Conservation (phyloP, 1,139 yeast genomes). For the Torulaspora pretoriensis region DNA sequence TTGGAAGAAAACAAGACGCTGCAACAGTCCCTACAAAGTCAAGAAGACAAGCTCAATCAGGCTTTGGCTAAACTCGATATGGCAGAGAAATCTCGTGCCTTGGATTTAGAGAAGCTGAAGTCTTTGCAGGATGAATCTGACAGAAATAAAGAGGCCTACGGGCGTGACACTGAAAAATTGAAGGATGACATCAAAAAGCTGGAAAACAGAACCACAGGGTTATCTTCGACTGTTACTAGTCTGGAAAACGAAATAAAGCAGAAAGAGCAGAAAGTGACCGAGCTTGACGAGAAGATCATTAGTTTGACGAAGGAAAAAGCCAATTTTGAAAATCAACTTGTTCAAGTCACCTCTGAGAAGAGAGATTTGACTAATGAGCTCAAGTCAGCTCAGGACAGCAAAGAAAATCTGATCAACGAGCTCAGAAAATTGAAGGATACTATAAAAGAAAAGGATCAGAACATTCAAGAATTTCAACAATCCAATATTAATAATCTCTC, state of each 20-base stretch:
- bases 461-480: constrained; percentile 1
- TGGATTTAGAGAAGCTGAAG: background rate
- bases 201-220: background rate
- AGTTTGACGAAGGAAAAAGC: background rate
- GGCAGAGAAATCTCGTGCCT: constrained; percentile 1
- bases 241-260: constrained; percentile 15
- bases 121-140: constrained; percentile 11
- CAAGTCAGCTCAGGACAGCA: background rate
- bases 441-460: background rate
- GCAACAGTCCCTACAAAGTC: constrained; percentile 1
- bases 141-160: background rate
- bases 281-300: background rate
- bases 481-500: background rate
- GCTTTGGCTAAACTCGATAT: background rate
- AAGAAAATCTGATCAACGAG: background rate
- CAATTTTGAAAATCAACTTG: background rate
- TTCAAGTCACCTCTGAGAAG: background rate
- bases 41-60: background rate
- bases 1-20: background rate
- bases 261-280: background rate
- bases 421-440: background rate
- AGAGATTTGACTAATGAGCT: background rate
- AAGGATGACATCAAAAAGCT: constrained; percentile 2
- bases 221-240: constrained; percentile 20
- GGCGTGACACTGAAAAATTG: background rate